Conservation (phyloP, 2,329 filamentous ascomycete genomes). For the Fusarium torulosum region DNA sequence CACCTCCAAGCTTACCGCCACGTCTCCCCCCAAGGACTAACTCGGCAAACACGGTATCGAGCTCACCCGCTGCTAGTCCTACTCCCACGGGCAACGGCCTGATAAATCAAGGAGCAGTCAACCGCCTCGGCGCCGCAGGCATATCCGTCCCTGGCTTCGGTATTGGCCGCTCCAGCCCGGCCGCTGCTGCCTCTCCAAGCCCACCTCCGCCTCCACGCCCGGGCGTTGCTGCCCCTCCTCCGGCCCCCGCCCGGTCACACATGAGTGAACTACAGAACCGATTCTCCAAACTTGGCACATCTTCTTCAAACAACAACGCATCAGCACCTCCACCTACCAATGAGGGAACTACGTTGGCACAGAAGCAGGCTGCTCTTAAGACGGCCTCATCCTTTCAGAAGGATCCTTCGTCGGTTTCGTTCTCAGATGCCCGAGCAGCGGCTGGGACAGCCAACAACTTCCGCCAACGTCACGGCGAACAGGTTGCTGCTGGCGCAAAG, state of each 20-base stretch:
- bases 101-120: constrained; percentile 69
- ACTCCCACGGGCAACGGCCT: constrained; percentile 45
- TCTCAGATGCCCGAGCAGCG: constrained; percentile 68
- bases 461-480: constrained; percentile 76
- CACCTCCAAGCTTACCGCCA: constrained; percentile 75
- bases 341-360: constrained; percentile 71
- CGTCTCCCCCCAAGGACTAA: constrained; percentile 68
- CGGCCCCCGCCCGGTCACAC: constrained; percentile 54
- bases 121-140: constrained; percentile 77
- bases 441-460: constrained; percentile 76
- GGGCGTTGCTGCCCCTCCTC: constrained; percentile 38
- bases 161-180: constrained; percentile 66
- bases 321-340: constrained; percentile 49
- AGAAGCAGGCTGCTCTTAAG: constrained; percentile 73
- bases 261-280: constrained; percentile 76
- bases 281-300: constrained; percentile 67
- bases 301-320: constrained; percentile 34
- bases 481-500: constrained; percentile 71
- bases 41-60: constrained; percentile 51
- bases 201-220: constrained; percentile 47
- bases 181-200: constrained; percentile 47
- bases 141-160: constrained; percentile 83
- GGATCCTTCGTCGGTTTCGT: constrained; percentile 71
- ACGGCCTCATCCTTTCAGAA: constrained; percentile 71
- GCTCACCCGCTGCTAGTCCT: constrained; percentile 40